Evolutionary conservation across 1,284 basidiomycete genomes (phyloP), one percentile per base, ranked within the genome.

Genomic region (Heterobasidion parviporum): DNA sequence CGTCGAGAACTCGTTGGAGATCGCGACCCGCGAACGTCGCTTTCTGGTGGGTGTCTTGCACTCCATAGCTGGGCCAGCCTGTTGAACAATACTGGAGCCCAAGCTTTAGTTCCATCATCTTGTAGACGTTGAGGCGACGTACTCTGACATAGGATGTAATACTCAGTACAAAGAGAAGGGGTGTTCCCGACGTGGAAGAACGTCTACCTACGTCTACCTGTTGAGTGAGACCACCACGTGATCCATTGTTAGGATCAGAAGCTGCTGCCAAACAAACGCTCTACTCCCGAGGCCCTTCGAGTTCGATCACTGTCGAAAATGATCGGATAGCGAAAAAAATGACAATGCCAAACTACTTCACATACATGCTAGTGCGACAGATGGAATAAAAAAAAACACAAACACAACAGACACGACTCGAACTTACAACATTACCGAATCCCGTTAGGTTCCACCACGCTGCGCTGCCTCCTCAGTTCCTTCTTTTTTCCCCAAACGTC

Each of bases 401-500:
- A 48, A 48, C 6, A 48, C n/a, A 20, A 18, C 12, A 41, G 1
- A n/a, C 3, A 41, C 15, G 38, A 41, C 18, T 32, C 12, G 10
- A 18, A 12, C 47, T 8, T n/a, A 41, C 12, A 33, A 34, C 12
- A 47, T 56, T 32, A 58, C 51, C 57, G 57, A 47, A 58, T 58
- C 8, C 57, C 57, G 14, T 54, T 52, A 2, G 56, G 56, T 33
- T 55, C 54, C 6, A 54, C 41, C 44, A 58, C 26, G 45, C 75
- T 78, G 15, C 68, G 65, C 54, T 73, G 70, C 57, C 72, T 70
- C 65, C 71, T 74, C 34, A 77, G 54, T 54, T 75, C 74, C 63
- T 74, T 76, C 59, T 70, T 67, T 66, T 78, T 81, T 16, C 74
- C 72, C 81, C 81, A 83, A 10, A 78, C 75, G 55, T 82, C 80